Evolutionary conservation across 2,329 filamentous ascomycete species (phyloP).

Genomic region (Uncinocarpus reesii): DNA sequence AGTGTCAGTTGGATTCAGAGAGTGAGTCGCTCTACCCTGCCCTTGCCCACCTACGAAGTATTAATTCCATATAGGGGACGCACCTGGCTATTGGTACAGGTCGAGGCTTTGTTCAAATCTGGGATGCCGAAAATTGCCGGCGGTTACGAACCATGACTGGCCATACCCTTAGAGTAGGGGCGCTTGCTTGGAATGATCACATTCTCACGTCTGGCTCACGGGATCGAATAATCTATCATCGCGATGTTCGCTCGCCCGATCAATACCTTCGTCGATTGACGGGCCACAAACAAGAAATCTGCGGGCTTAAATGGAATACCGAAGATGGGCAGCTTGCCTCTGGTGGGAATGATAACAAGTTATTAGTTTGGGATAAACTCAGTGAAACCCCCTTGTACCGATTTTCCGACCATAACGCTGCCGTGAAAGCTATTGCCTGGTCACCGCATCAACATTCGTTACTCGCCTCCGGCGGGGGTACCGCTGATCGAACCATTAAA

Average conservation of each 20-base stretch:
- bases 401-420: constrained; percentile 87
- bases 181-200: constrained; percentile 94
- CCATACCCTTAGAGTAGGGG: constrained; percentile 84
- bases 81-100: constrained; percentile 92
- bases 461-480: constrained; percentile 90
- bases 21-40: constrained; percentile 29
- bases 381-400: constrained; percentile 87
- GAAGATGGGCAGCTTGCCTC: constrained; percentile 91
- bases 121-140: constrained; percentile 82
- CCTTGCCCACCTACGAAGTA: constrained; percentile 3
- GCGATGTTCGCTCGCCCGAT: constrained; percentile 84
- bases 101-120: constrained; percentile 92
- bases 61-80: constrained; percentile 50
- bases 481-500: constrained; percentile 89
- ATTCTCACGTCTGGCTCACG: constrained; percentile 92
- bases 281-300: constrained; percentile 97
- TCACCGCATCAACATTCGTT: constrained; percentile 90
- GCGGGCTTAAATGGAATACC: constrained; percentile 91
- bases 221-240: constrained; percentile 87
- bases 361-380: constrained; percentile 97
- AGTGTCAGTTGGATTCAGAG: constrained; percentile 98
- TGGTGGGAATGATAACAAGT: constrained; percentile 95
- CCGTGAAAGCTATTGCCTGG: constrained; percentile 97
- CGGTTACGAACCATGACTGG: constrained; percentile 92
- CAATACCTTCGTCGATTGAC: constrained; percentile 80